These are phyloP conservation scores for Buddleja alternifolia DNA, from an alignment of 257 asterid genomes.

Conservation along the genomic window DNA sequence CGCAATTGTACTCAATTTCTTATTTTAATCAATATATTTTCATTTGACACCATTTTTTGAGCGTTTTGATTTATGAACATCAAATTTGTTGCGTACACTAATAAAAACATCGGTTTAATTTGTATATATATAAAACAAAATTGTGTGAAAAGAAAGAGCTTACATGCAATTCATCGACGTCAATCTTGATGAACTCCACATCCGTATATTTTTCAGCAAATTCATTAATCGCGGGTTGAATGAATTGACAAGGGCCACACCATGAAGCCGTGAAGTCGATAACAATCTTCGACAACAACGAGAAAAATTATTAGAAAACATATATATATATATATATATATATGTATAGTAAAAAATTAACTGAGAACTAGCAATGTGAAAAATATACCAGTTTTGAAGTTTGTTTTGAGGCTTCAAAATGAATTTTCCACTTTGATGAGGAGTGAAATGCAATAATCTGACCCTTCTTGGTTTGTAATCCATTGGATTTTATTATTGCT, in stretches of 20 bases:
- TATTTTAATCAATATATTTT: no score
- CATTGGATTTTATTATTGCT: conserved; percentile 1
- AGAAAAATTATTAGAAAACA: background rate
- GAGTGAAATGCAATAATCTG: conserved; percentile 57
- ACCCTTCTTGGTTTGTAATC: conserved; percentile 36
- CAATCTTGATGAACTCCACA: conserved; percentile 74
- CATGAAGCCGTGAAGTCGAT: conserved; percentile 74
- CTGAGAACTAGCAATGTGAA: background rate
- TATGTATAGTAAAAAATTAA: background rate
- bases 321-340: no score
- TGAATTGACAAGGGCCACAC: conserved; percentile 70
- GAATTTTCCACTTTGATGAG: conserved; percentile 54
- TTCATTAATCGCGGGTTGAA: conserved; percentile 55
- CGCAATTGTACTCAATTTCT: no score
- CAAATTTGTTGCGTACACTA: no score
- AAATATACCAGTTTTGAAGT: conserved; percentile 59
- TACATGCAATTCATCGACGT: conserved; percentile 67
- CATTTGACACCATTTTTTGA: no score
- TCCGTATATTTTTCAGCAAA: conserved; percentile 57
- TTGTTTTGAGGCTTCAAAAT: conserved; percentile 55
- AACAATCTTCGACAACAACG: conserved; percentile 51
- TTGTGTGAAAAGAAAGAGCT: conserved; percentile 19
- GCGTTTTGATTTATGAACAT: no score
- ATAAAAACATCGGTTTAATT: background rate
- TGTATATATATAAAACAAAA: background rate